These are phyloP conservation scores for Boletus vinaceobasis DNA, from an alignment of 768 basidiomycete genomes.

Conservation along the genomic window DNA sequence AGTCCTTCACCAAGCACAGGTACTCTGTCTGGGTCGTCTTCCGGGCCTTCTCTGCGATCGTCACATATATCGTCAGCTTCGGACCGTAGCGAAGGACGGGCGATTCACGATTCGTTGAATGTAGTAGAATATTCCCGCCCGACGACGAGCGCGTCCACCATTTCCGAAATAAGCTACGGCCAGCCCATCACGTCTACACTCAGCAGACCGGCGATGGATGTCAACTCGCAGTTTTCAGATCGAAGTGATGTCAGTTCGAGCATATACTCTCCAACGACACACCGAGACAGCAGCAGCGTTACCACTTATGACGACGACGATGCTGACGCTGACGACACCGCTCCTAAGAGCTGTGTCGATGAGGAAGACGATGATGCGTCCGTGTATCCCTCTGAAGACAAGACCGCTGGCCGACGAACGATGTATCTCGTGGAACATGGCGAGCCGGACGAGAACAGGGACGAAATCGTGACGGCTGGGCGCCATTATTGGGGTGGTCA, in stretches of 20 bases:
- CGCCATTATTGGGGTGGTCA: slow-evolving; percentile 20
- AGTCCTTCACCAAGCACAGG: slow-evolving; percentile 19
- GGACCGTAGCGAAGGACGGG: slow-evolving; percentile 13
- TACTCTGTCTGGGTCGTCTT: slow-evolving; percentile 29
- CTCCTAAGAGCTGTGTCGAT: slow-evolving; percentile 10
- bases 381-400: slow-evolving; percentile 27
- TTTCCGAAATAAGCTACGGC: slow-evolving; percentile 21
- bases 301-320: slow-evolving; percentile 24
- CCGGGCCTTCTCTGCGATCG: slow-evolving; percentile 28
- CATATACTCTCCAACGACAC: slow-evolving; percentile 17
- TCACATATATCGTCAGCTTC: slow-evolving; percentile 19
- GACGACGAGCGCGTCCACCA: slow-evolving; percentile 18
- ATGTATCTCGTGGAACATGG: slow-evolving; percentile 33
- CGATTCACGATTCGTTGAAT: slow-evolving; percentile 8
- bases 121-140: slow-evolving; percentile 14
- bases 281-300: slow-evolving; percentile 14
- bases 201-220: neutral
- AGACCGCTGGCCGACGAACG: slow-evolving; percentile 34
- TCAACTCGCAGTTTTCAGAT: slow-evolving; percentile 21
- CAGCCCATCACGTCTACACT: slow-evolving; percentile 10
- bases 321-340: slow-evolving; percentile 15
- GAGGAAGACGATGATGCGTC: slow-evolving; percentile 30
- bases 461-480: slow-evolving; percentile 19
- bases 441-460: slow-evolving; percentile 19
- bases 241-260: slow-evolving; percentile 16